Evolutionary conservation across 306 rosid genomes (phyloP).

Genomic region (Cicer arietinum): DNA sequence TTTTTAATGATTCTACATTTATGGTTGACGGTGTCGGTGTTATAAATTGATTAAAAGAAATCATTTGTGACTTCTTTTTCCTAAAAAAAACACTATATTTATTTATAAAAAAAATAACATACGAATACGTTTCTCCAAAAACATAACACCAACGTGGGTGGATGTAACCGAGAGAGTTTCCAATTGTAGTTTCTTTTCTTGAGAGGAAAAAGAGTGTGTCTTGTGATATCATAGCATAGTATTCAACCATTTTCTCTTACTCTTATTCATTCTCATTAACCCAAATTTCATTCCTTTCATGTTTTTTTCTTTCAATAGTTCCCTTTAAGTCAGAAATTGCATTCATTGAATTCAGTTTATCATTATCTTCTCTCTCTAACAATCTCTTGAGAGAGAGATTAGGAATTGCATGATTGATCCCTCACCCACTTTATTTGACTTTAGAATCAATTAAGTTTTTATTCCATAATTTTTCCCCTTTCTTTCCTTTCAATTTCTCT

Average conservation of each 20-base stretch:
- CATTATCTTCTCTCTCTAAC: not conserved
- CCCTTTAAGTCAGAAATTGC: not conserved
- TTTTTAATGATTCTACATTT: too few relatives aligned
- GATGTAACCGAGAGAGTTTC: constrained; percentile 32
- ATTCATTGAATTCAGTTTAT: not conserved
- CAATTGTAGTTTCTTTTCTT: constrained; percentile 19
- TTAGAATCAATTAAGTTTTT: constrained; percentile 21
- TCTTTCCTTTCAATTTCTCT: not conserved
- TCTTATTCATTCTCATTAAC: not conserved
- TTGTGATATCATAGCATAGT: constrained; percentile 15
- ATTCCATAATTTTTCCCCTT: constrained; percentile 5
- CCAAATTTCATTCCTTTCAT: not conserved
- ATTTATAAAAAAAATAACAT: not conserved
- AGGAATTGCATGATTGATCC: constrained; percentile 30
- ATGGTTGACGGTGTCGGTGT: too few relatives aligned
- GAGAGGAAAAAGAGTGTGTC: not conserved
- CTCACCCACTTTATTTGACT: constrained; percentile 56
- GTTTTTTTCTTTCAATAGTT: not conserved
- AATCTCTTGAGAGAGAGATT: not conserved
- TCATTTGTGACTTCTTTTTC: too few relatives aligned
- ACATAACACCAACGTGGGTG: constrained; percentile 29
- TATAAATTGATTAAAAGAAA: too few relatives aligned
- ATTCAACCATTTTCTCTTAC: constrained; percentile 26
- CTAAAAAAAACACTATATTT: too few relatives aligned
- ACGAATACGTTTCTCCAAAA: not conserved